Evolutionary conservation across 345 rosid species (phyloP).

Genomic region (Linum trigynum): DNA sequence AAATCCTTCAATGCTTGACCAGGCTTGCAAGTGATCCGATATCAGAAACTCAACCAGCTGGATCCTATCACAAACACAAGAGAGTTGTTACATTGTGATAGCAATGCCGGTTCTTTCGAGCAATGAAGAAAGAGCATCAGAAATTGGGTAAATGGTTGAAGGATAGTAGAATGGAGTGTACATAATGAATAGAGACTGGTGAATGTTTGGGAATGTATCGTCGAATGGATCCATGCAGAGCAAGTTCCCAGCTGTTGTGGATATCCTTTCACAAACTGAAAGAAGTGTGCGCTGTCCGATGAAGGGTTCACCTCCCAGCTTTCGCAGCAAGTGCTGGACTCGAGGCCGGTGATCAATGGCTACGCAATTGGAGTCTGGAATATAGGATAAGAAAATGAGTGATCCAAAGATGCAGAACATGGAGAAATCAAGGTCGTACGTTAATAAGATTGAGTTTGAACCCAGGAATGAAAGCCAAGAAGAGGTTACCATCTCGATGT

Average conservation of each 20-base stretch:
- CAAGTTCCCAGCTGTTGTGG: slow-evolving; percentile 49
- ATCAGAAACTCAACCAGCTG: slow-evolving; percentile 73
- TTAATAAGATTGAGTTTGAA: not conserved
- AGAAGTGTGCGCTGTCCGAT: slow-evolving; percentile 62
- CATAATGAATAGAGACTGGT: slow-evolving; percentile 56
- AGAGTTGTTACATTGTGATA: not conserved
- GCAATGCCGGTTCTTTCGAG: not conserved
- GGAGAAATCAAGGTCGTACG: not conserved
- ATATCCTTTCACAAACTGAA: slow-evolving; percentile 58
- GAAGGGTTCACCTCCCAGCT: slow-evolving; percentile 58
- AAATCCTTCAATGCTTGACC: slow-evolving; percentile 44
- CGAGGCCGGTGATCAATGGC: slow-evolving; percentile 37
- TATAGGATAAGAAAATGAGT: slow-evolving; percentile 14
- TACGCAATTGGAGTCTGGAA: slow-evolving; percentile 26
- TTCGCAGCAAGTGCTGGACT: slow-evolving; percentile 76
- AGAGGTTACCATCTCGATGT: slow-evolving; percentile 37
- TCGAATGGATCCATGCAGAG: slow-evolving; percentile 78
- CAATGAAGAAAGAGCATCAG: not conserved
- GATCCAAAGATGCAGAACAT: slow-evolving; percentile 1
- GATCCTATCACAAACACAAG: slow-evolving; percentile 41
- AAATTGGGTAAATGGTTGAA: not conserved
- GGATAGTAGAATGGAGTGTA: slow-evolving; percentile 6
- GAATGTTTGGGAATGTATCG: slow-evolving; percentile 49
- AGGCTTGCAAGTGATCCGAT: slow-evolving; percentile 50
- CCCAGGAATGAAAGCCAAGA: too few relatives aligned